Percentiles rank a stretch among this genome's conserved stretches.
These are phyloP conservation scores for Cyberlindnera maritima DNA, from an alignment of 805 yeast species.

Conservation along the genomic window DNA sequence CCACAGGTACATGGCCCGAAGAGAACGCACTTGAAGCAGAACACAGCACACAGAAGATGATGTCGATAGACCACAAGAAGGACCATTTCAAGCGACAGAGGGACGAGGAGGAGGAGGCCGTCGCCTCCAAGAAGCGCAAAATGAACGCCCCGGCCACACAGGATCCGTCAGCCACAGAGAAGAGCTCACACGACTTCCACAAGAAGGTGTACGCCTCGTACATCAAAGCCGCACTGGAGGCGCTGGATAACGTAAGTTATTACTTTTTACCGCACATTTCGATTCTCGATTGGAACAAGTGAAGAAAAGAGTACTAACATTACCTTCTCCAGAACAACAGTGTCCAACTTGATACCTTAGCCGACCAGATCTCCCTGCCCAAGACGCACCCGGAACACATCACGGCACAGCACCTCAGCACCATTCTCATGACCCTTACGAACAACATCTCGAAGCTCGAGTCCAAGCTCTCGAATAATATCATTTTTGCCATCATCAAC, in stretches of 20 bases:
- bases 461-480: constrained; percentile 41
- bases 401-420: constrained; percentile 47
- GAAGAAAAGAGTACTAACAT: constrained; percentile 25
- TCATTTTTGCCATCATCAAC: constrained; percentile 61
- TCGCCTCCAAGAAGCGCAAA: constrained; percentile 5
- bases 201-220: constrained; percentile 39
- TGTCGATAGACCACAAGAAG: constrained; percentile 28
- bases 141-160: neutral
- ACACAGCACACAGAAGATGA: constrained; percentile 17
- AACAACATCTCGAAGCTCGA: constrained; percentile 65
- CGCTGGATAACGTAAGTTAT: constrained; percentile 55
- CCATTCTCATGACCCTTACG: constrained; percentile 56
- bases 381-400: constrained; percentile 51
- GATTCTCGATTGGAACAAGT: neutral
- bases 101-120: constrained; percentile 19
- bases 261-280: neutral
- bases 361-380: constrained; percentile 58
- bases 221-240: constrained; percentile 66
- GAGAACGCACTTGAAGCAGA: neutral
- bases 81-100: constrained; percentile 28
- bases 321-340: constrained; percentile 40
- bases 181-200: constrained; percentile 25
- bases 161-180: constrained; percentile 1
- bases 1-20: neutral
- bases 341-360: constrained; percentile 54